Percentiles rank a stretch among this genome's conserved stretches.
Evolutionary conservation across 306 rosid genomes (phyloP).

Genomic region (Cucumis cinereus): DNA sequence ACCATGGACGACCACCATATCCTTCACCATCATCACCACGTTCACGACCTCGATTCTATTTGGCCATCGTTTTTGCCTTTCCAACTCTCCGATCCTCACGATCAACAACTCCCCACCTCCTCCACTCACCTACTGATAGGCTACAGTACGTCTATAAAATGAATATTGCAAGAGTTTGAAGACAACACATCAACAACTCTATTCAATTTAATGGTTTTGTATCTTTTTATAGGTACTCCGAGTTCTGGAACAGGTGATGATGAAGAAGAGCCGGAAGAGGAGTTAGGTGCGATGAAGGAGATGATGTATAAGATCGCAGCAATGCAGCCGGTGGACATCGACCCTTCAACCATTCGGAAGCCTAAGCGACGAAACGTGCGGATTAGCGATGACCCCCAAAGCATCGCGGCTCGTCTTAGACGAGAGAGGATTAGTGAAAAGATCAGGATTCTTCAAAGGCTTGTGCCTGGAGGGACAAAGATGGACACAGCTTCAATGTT

Average conservation of each 20-base stretch:
- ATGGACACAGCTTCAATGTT: constrained; percentile 97
- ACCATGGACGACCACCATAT: not conserved
- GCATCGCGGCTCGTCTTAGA: constrained; percentile 82
- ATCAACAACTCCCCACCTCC: not conserved
- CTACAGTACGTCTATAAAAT: not conserved
- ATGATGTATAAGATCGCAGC: constrained; percentile 94
- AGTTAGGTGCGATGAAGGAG: constrained; percentile 85
- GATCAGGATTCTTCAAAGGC: constrained; percentile 74
- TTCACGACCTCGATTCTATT: not conserved
- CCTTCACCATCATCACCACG: not conserved
- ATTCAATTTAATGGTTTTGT: not conserved
- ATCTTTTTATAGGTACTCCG: not conserved
- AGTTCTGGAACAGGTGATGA: constrained; percentile 1
- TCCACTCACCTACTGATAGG: not conserved
- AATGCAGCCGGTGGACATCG: constrained; percentile 95
- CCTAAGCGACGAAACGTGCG: constrained; percentile 77
- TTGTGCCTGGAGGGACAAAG: constrained; percentile 90
- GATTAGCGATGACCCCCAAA: constrained; percentile 89
- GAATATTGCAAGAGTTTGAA: not conserved
- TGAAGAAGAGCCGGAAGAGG: constrained; percentile 32
- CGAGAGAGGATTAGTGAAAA: constrained; percentile 89
- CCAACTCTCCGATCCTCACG: not conserved
- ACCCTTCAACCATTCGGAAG: constrained; percentile 58
- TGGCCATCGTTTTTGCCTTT: not conserved
- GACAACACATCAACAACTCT: not conserved